Conservation (phyloP, 2,329 filamentous ascomycete species). For the Alternaria tenuissima region DNA sequence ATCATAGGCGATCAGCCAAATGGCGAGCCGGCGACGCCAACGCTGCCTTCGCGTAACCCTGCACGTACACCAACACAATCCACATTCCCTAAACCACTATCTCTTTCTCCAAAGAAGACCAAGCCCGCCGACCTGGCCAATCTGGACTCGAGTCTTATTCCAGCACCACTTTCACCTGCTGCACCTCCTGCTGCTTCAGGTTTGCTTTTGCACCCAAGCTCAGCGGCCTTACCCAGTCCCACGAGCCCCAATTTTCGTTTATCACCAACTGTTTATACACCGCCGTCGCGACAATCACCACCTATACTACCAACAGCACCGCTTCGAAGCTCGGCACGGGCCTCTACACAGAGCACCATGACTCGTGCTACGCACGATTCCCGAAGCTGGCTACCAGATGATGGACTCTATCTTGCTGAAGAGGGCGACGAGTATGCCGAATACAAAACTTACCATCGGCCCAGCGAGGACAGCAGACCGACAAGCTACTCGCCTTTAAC, state of each 20-base stretch:
- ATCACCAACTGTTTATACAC: constrained; percentile 33
- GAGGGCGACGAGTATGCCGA: constrained; percentile 29
- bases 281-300: constrained; percentile 18
- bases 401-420: constrained; percentile 33
- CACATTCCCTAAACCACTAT: constrained; percentile 13
- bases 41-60: not conserved
- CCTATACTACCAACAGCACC: constrained; percentile 18
- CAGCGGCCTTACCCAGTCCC: constrained; percentile 24
- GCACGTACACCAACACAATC: constrained; percentile 23
- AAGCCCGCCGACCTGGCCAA: not conserved
- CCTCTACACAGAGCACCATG: constrained; percentile 22
- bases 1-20: constrained; percentile 31
- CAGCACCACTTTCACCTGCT: constrained; percentile 25
- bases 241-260: constrained; percentile 29
- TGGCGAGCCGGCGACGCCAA: constrained; percentile 8
- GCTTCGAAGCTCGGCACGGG: constrained; percentile 14
- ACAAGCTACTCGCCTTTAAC: constrained; percentile 35
- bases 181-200: constrained; percentile 19
- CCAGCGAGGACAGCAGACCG: constrained; percentile 23
- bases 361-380: constrained; percentile 28
- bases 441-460: constrained; percentile 26
- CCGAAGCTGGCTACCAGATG: constrained; percentile 35
- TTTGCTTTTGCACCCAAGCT: constrained; percentile 27
- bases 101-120: constrained; percentile 17
- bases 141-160: constrained; percentile 13